phyloP scores from a whole-genome alignment of 164 flowering plant genomes.

The Vitis rupestris region DNA sequence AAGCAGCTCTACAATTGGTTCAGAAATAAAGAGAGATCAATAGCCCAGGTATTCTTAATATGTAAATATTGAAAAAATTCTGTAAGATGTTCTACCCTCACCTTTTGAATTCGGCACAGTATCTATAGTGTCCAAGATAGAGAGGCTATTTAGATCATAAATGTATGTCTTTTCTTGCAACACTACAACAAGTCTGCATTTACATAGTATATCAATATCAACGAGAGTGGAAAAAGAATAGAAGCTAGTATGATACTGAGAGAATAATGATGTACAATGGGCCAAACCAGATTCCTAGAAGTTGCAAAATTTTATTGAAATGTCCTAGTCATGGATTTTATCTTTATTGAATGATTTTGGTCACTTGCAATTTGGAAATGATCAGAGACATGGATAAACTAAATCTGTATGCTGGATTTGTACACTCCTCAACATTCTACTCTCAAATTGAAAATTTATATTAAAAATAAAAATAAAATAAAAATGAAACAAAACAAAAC shows the following conservation, averaged over 20 bases:
- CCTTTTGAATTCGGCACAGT: constrained; percentile 86
- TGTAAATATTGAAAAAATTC: not conserved
- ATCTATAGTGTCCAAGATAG: constrained; percentile 72
- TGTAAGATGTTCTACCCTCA: constrained; percentile 18
- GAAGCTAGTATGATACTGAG: not conserved
- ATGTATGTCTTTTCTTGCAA: constrained; percentile 78
- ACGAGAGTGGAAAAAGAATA: not conserved
- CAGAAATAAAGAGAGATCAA: not conserved
- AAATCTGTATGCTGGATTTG: no score
- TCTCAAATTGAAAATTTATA: no score
- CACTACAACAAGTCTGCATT: constrained; percentile 79
- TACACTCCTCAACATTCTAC: no score
- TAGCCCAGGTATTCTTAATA: no score
- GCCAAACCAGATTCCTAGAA: not conserved
- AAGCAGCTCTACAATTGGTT: no score
- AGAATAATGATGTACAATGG: not conserved
- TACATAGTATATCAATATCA: not conserved
- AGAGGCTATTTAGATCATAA: constrained; percentile 74
- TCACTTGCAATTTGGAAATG: no score
- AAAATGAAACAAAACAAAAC: no score
- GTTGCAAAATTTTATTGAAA: no score
- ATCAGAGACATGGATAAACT: no score
- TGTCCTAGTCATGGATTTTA: no score
- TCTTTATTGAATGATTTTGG: no score
- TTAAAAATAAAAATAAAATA: no score